Base-by-base conservation (phyloP, 352 stramenopile genomes). In the Phytophthora boehmeriae region DNA sequence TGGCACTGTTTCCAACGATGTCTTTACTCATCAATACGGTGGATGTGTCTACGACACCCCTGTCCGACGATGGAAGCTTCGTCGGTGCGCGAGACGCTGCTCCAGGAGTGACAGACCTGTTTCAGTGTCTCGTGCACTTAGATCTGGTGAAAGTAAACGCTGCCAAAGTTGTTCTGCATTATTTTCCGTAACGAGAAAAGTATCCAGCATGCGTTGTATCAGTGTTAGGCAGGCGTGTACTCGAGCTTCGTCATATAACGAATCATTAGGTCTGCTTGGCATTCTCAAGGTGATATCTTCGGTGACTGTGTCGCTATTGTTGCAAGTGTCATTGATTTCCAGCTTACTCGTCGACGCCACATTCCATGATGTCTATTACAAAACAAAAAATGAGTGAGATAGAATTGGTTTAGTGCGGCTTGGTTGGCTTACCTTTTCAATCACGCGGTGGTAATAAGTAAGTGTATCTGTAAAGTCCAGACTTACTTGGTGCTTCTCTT, bases 151-250 rank as follows among this genome's bases (percentile, higher is more conserved):
- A 0, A 91, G 72, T 8, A 93, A 59, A 14, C 76, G 68, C 23
- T 74, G 69, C 59, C 68, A 79, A 38, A 73, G 46, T 8, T 57
- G 11, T 1, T 49, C 42, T 4, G 20, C 46, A 2, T 25, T 43
- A 5, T 17, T 28, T 2, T 75, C 71, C 22, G 75, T 64, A 17
- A 76, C 53, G 8, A 93, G 59, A 45, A 91, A 93, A 9, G 66
- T 65, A 14, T 93, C 79, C 30, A 93, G 75, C 36, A 88, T 56
- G 35, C 82, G 76, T 0, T 74, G 70, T 23, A 90, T 64, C 2
- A 89, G 38, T 2, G 68, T 75, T 13, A 91, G 54, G 30, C 69
- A 88, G 8, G 78, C 75, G 28, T 90, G 81, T 4, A 89, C 75
- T 4, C 73, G 78, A 1, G 81, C 53, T 64, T 90, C 81, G 41